Conservation (phyloP, 148 eudicot genomes). For the Camellia japonica region DNA sequence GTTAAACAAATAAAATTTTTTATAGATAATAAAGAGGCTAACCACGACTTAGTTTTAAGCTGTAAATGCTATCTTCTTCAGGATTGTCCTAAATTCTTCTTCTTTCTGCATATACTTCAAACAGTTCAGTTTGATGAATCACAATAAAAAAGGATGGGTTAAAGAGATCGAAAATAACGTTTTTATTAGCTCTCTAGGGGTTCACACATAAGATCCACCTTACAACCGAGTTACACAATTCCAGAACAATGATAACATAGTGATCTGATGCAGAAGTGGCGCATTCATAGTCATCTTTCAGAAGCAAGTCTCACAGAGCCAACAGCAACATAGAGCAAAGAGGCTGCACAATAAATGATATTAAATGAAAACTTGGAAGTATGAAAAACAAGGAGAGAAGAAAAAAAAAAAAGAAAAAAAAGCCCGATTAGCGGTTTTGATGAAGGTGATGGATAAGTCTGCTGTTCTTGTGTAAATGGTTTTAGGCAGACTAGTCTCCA, state of each 20-base stretch:
- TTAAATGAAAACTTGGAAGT: no score
- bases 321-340: constrained; percentile 60
- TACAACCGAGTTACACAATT: background rate
- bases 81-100: background rate
- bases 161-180: background rate
- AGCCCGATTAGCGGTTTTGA: no score
- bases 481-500: no score
- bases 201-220: background rate
- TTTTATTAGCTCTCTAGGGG: background rate
- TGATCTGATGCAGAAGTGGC: background rate
- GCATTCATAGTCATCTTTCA: background rate
- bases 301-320: constrained; percentile 55
- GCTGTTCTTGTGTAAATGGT: no score
- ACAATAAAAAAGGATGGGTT: background rate
- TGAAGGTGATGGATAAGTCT: no score
- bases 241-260: background rate
- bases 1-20: no score
- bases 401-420: no score
- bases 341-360: constrained; percentile 36
- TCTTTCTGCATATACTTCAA: background rate
- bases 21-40: no score
- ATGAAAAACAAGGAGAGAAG: no score
- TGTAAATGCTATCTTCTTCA: background rate
- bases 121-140: constrained; percentile 1
- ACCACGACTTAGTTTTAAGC: background rate